phyloP scores from a whole-genome alignment of 2,329 filamentous ascomycete species.

The Cylindrodendrum hubeiense region DNA sequence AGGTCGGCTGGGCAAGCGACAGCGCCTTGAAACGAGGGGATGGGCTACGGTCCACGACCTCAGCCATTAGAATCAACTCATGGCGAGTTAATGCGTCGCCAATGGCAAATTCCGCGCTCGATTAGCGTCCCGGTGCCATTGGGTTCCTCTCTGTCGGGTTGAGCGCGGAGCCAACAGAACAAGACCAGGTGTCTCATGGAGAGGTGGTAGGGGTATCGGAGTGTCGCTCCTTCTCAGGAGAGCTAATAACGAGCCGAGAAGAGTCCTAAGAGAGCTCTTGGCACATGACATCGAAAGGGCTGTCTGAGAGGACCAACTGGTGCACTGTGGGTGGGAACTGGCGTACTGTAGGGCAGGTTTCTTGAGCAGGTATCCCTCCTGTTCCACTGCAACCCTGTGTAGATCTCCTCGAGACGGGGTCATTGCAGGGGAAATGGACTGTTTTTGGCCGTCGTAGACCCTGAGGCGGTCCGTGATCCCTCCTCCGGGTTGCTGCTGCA shows the following conservation, averaged over 20 bases:
- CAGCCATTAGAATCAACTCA: background rate
- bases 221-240: background rate
- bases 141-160: conserved; percentile 33
- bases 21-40: background rate
- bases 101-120: background rate
- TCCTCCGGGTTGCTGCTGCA: conserved; percentile 7
- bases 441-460: background rate
- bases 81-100: background rate
- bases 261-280: too few relatives aligned
- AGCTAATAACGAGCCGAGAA: too few relatives aligned
- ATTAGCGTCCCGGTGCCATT: conserved; percentile 17
- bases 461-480: background rate
- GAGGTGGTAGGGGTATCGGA: background rate
- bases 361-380: too few relatives aligned
- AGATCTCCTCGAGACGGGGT: too few relatives aligned
- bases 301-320: too few relatives aligned
- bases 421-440: too few relatives aligned
- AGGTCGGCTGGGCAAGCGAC: background rate
- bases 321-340: too few relatives aligned
- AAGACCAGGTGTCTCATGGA: conserved; percentile 1
- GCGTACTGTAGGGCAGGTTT: too few relatives aligned
- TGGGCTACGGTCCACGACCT: background rate
- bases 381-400: too few relatives aligned
- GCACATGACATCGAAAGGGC: too few relatives aligned
- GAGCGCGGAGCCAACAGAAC: conserved; percentile 37